Conservation (phyloP, 2,329 filamentous ascomycete genomes). For the Gnomoniopsis smithogilvyi region DNA sequence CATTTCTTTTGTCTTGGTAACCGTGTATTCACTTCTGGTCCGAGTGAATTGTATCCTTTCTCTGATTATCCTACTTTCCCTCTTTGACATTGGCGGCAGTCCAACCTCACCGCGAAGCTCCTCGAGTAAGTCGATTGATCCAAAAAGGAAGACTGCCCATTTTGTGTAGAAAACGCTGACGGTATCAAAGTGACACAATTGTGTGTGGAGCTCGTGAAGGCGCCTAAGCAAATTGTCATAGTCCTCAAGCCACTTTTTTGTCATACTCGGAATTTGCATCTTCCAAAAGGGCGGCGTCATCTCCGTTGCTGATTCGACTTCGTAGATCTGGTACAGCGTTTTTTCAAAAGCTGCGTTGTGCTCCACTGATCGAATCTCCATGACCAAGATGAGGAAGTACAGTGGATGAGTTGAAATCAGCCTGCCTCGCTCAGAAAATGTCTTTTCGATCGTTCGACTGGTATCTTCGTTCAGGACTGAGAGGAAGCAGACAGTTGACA, state of each 20-base stretch:
- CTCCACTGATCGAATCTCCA: slow-evolving; percentile 1
- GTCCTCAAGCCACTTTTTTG: slow-evolving; percentile 5
- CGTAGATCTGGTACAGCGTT: slow-evolving; percentile 1
- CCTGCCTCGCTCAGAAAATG: not conserved
- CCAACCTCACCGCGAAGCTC: not conserved
- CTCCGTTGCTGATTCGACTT: slow-evolving; percentile 5
- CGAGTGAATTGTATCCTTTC: slow-evolving; percentile 8
- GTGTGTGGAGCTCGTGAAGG: slow-evolving; percentile 3
- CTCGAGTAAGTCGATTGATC: not conserved
- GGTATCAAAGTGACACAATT: slow-evolving; percentile 4
- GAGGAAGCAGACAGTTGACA: slow-evolving; percentile 3
- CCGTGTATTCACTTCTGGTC: not conserved
- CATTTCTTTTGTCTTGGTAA: slow-evolving; percentile 6
- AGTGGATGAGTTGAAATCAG: not conserved
- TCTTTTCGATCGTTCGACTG: not conserved
- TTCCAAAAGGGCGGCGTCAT: slow-evolving; percentile 7
- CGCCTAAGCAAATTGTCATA: slow-evolving; percentile 4
- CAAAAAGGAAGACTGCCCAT: not conserved
- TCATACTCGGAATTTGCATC: not conserved
- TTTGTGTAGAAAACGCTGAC: slow-evolving; percentile 4
- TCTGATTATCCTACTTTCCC: not conserved
- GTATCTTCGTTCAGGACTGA: not conserved
- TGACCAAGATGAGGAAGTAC: slow-evolving; percentile 2
- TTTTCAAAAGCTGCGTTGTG: slow-evolving; percentile 5
- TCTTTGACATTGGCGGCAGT: not conserved